A percentile compares a stretch with the other conserved stretches of the same genome.
phyloP scores from a whole-genome alignment of 305 asterid genomes.

The Fraxinus dipetala region DNA sequence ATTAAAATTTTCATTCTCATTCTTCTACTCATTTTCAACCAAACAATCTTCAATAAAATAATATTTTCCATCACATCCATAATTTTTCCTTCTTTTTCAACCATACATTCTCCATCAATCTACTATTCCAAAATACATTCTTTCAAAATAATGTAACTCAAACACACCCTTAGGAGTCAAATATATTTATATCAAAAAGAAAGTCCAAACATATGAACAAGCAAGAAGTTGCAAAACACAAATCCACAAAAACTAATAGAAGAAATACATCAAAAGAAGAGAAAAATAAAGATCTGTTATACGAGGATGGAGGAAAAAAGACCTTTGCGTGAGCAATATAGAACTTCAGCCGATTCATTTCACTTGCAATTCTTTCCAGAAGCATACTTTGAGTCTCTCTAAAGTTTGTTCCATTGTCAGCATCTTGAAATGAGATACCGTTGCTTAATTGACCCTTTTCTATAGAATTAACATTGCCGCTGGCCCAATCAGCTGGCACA shows the following conservation, averaged over 20 bases:
- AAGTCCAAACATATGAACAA: neutral
- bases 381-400: constrained; percentile 98
- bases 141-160: no score
- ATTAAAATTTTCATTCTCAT: no score
- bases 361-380: constrained; percentile 91
- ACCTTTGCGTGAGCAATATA: constrained; percentile 85
- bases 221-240: constrained; percentile 12
- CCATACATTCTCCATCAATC: no score
- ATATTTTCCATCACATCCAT: no score
- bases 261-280: neutral
- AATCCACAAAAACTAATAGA: neutral
- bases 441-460: constrained; percentile 57
- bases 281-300: constrained; percentile 2
- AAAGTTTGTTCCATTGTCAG: constrained; percentile 63
- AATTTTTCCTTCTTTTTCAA: no score
- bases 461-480: constrained; percentile 38
- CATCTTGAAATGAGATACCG: constrained; percentile 53
- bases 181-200: neutral
- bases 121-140: no score
- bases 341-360: constrained; percentile 93
- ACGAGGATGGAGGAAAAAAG: constrained; percentile 35
- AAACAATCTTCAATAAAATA: no score
- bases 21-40: no score
- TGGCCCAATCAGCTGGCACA: constrained; percentile 73
- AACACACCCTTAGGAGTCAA: neutral